Evolutionary conservation across 257 asterid genomes (phyloP), one percentile per base, ranked within the genome.

Genomic region (Nicotiana tabacum): DNA sequence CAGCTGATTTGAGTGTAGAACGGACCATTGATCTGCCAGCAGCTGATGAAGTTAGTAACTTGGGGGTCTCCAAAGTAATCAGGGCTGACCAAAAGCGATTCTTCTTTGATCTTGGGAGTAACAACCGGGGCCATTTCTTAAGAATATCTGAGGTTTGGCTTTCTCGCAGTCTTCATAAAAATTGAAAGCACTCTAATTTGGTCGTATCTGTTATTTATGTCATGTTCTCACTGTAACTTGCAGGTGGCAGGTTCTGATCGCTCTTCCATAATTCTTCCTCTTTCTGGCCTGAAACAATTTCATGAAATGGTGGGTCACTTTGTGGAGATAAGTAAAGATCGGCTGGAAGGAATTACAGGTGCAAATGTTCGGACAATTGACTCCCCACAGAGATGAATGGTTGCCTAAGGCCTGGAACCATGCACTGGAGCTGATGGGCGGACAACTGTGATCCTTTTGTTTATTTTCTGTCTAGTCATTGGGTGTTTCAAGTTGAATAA

Each of bases 181-280:
- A 48, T 48, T 74, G 15, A 8, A 43, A 51, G 66, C 66, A 29
- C 21, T 66, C 13, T 66, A 46, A 0, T 48, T 65, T 51, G 83
- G 77, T 65, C 33, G 0, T 69, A 17, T 35, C 15, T 46, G 51
- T 43, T 12, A 32, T 29, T 81, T 27, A 74, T 66, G 12, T 6
- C 1, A 51, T 57, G 53, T 48, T 48, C 60, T 66, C 2, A 16
- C 51, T 21, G 29, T n/a, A 85, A 83, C 37, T 30, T 84, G 88
- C 93, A 95, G 99, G 99, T 96, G 53, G 93, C 98, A 0, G 99
- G 98, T 78, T 89, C 99, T 17, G 99, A 96, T 58, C 97, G 99
- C 32, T 92, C 99, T 27, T 96, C 99, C 82, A 96, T 96, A 86
- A 96, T 96, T 70, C 97, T 96, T 87, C 99, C 98, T 8, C 87